A percentile compares a stretch with the other conserved stretches of the same genome.
Conservation (phyloP, 2,329 filamentous ascomycete species). For the Claviceps lovelessii region DNA sequence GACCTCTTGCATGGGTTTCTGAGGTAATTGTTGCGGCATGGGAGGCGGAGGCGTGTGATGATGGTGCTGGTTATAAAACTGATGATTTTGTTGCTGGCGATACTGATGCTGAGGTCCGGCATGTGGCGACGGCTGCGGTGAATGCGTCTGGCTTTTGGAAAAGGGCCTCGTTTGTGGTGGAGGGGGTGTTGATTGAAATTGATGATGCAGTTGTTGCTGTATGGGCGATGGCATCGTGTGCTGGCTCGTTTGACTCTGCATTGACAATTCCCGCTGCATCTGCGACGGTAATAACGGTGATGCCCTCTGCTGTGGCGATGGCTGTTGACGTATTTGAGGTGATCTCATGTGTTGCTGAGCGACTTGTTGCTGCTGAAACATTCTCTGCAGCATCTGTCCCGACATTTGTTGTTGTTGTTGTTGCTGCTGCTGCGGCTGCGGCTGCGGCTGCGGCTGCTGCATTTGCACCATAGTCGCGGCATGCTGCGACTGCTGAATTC, state of each 20-base stretch:
- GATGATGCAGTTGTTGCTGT: conserved; percentile 16
- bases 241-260: conserved; percentile 5
- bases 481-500: conserved; percentile 1
- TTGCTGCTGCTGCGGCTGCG: neutral
- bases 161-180: conserved; percentile 3
- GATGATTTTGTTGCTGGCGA: neutral
- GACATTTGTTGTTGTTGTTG: conserved; percentile 5
- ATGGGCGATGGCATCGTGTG: conserved; percentile 7
- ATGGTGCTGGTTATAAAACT: neutral
- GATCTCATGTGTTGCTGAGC: conserved; percentile 8
- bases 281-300: conserved; percentile 6
- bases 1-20: conserved; percentile 3
- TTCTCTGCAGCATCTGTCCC: conserved; percentile 5
- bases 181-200: conserved; percentile 9
- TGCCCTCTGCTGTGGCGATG: conserved; percentile 6
- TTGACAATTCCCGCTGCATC: conserved; percentile 6
- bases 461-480: conserved; percentile 2
- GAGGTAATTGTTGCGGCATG: conserved; percentile 1
- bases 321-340: conserved; percentile 10
- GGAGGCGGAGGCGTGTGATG: conserved; percentile 5
- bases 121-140: conserved; percentile 11
- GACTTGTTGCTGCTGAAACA: conserved; percentile 8
- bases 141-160: conserved; percentile 12
- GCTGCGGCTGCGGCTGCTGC: conserved; percentile 5
- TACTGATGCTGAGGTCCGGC: conserved; percentile 4